These are phyloP conservation scores for Kurtzmaniella cleridarum DNA, from an alignment of 805 yeast species.

Conservation along the genomic window DNA sequence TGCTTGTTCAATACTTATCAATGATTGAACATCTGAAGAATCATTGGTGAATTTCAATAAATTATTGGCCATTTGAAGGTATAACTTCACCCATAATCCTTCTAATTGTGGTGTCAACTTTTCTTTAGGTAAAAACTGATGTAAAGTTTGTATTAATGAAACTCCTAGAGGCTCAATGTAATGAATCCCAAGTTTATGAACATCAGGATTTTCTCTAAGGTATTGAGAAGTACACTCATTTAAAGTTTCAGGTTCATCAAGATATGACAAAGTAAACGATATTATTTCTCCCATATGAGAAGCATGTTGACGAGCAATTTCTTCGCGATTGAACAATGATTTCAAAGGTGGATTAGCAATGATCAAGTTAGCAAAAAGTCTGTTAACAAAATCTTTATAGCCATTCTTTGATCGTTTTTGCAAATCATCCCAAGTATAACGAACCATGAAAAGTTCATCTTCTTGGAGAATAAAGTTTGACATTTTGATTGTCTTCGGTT, in stretches of 20 bases:
- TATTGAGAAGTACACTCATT: conserved; percentile 31
- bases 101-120: conserved; percentile 27
- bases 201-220: conserved; percentile 23
- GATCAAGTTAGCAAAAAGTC: conserved; percentile 29
- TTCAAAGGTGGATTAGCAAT: conserved; percentile 23
- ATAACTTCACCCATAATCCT: conserved; percentile 34
- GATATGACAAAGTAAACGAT: conserved; percentile 24
- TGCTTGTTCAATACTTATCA: conserved; percentile 9
- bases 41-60: conserved; percentile 23
- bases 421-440: conserved; percentile 30
- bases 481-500: conserved; percentile 1
- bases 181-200: conserved; percentile 17
- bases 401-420: conserved; percentile 24
- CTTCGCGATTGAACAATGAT: conserved; percentile 14
- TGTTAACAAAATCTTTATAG: conserved; percentile 24
- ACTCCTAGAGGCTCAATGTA: conserved; percentile 41
- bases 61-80: conserved; percentile 34
- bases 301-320: conserved; percentile 24
- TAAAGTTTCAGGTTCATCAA: conserved; percentile 21
- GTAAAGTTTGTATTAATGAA: conserved; percentile 32
- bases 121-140: conserved; percentile 28
- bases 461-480: conserved; percentile 5
- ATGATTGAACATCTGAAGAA: conserved; percentile 19
- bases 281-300: conserved; percentile 32
- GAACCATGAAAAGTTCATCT: conserved; percentile 16